phyloP scores from a whole-genome alignment of 2,329 filamentous ascomycete species.

The Hymenoscyphus fructigenus region DNA sequence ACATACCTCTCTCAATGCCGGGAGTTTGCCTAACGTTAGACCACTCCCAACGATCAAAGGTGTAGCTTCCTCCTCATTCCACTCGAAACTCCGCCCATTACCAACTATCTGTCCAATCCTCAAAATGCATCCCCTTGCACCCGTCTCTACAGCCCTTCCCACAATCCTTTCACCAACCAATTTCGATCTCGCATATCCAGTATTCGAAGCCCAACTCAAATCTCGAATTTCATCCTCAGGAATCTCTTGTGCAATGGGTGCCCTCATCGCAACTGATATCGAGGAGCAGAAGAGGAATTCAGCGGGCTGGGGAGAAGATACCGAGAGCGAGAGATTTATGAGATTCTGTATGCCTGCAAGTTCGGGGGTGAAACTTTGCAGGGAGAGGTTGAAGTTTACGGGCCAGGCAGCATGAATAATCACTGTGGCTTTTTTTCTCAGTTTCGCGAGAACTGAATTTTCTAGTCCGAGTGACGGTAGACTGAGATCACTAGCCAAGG shows the following conservation, averaged over 20 bases:
- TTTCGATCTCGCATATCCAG: slow-evolving; percentile 51
- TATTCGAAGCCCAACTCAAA: slow-evolving; percentile 41
- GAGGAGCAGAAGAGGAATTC: slow-evolving; percentile 41
- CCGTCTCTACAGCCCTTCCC: slow-evolving; percentile 34
- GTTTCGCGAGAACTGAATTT: slow-evolving; percentile 27
- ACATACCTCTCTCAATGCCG: slow-evolving; percentile 43
- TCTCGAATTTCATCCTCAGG: slow-evolving; percentile 37
- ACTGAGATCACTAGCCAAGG: slow-evolving; percentile 42
- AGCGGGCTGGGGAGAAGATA: slow-evolving; percentile 31
- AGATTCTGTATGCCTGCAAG: slow-evolving; percentile 47
- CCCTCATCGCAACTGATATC: slow-evolving; percentile 34
- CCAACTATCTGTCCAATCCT: slow-evolving; percentile 52
- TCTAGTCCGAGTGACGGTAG: slow-evolving; percentile 42
- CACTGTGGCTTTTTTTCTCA: slow-evolving; percentile 38
- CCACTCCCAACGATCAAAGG: slow-evolving; percentile 50
- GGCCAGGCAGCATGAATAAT: slow-evolving; percentile 54
- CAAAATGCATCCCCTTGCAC: slow-evolving; percentile 39
- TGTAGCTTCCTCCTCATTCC: slow-evolving; percentile 52
- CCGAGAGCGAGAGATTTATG: slow-evolving; percentile 41
- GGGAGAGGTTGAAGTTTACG: slow-evolving; percentile 55
- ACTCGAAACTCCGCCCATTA: slow-evolving; percentile 45
- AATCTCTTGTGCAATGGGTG: slow-evolving; percentile 32
- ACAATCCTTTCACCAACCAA: slow-evolving; percentile 48
- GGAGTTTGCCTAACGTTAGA: slow-evolving; percentile 44
- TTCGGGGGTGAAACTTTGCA: slow-evolving; percentile 48